Base-by-base conservation (phyloP, 768 basidiomycete genomes). In the Russula sp. region DNA sequence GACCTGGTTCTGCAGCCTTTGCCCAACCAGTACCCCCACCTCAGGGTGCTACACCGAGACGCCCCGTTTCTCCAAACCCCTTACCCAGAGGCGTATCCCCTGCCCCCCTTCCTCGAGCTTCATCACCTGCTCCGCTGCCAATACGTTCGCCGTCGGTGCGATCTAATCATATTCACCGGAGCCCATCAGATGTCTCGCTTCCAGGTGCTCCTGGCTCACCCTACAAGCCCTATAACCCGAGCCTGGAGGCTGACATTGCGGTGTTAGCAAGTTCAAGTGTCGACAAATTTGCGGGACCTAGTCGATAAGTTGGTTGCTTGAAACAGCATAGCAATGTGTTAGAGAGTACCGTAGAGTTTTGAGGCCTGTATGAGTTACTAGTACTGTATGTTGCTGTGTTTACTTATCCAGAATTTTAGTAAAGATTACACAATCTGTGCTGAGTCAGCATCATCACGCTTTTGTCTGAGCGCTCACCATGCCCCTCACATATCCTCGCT, bases 401-500 rank as follows among this genome's bases (percentile, higher is more conserved):
- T n/a, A n/a, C n/a, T n/a, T n/a, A n/a, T n/a, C n/a, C n/a, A n/a
- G n/a, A n/a, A 38, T 38, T 38, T 16, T 38, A 14, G 14, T 38
- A 46, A 46, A 20, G 9, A 46, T 46, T 44, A 57, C 56, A 57
- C 57, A 58, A 58, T 58, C 32, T 20, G 28, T n/a, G 14, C 40
- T 57, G 44, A 54, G 54, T 48, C 26, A 50, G 10, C 32, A 11
- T n/a, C 2, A n/a, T 9, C 32, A 10, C 26, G 46, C 55, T 36
- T 26, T 36, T 20, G 49, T 30, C 51, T 38, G 34, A 48, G 38
- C 59, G 59, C 54, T 51, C 59, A 53, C 48, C 22, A 69, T 69
- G 68, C 68, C 68, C 18, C 36, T 69, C n/a, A 61, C 66, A 44
- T 69, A 69, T 36, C 40, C 61, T n/a, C 68, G 60, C 42, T 49